Evolutionary conservation across 257 asterid species (phyloP).

Genomic region (Linderniella brevidens): DNA sequence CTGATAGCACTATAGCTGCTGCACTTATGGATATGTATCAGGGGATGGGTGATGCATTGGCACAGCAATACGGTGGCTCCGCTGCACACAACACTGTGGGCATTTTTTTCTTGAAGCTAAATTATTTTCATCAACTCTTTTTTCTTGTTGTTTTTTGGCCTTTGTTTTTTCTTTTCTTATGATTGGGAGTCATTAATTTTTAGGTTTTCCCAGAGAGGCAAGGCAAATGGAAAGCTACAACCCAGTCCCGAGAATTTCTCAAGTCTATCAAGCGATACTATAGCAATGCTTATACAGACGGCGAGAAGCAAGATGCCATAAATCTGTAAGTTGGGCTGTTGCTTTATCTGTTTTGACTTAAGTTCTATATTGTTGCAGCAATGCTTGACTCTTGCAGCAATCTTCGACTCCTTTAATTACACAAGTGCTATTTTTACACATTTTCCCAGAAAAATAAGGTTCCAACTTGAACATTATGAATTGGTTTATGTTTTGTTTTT

Average conservation of each 20-base stretch:
- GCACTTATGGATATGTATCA: slow-evolving; percentile 99
- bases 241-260: slow-evolving; percentile 90
- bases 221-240: slow-evolving; percentile 98
- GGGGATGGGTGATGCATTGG: slow-evolving; percentile 98
- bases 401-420: neutral
- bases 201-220: slow-evolving; percentile 98
- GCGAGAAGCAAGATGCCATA: slow-evolving; percentile 99
- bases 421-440: too few species aligned
- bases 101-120: slow-evolving; percentile 7
- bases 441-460: too few species aligned
- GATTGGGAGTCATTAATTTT: slow-evolving; percentile 11
- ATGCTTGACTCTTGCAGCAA: too few species aligned
- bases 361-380: too few species aligned
- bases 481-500: slow-evolving; percentile 11
- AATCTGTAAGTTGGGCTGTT: slow-evolving; percentile 42
- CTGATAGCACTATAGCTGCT: slow-evolving; percentile 96
- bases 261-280: slow-evolving; percentile 95
- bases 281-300: slow-evolving; percentile 95
- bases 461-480: too few species aligned
- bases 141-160: neutral
- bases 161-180: neutral
- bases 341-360: too few species aligned
- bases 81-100: slow-evolving; percentile 94
- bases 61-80: slow-evolving; percentile 98
- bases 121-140: neutral